phyloP scores from a whole-genome alignment of 2,329 filamentous ascomycete genomes.

The Fusarium tanahbumbuense region DNA sequence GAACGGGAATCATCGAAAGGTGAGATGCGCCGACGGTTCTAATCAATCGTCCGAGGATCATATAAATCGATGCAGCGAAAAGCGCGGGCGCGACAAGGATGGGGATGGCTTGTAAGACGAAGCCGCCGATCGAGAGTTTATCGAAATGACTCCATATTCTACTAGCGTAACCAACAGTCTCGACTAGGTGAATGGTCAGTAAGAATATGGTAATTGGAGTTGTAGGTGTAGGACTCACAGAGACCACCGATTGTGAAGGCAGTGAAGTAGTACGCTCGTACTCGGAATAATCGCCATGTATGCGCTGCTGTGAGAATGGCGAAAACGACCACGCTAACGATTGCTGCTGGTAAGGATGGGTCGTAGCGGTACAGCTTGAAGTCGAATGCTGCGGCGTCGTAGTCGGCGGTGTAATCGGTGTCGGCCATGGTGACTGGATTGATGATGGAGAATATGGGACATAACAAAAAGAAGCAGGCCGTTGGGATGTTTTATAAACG shows the following conservation, averaged over 20 bases:
- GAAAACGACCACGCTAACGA: constrained; percentile 1
- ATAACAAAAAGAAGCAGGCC: too few relatives aligned
- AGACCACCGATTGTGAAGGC: constrained; percentile 6
- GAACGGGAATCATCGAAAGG: constrained; percentile 3
- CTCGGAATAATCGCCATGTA: not conserved
- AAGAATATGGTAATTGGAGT: fast-evolving
- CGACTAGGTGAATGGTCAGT: not conserved
- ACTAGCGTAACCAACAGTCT: constrained; percentile 11
- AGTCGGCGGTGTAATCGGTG: too few relatives aligned
- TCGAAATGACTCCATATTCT: constrained; percentile 25
- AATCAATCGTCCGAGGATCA: constrained; percentile 21
- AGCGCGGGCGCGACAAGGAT: constrained; percentile 19
- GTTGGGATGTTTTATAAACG: too few relatives aligned
- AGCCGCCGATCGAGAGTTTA: not conserved
- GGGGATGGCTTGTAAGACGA: constrained; percentile 12
- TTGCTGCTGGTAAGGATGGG: constrained; percentile 3
- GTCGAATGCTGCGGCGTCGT: not conserved
- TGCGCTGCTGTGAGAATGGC: not conserved
- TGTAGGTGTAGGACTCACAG: too few relatives aligned
- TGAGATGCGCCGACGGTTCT: constrained; percentile 11
- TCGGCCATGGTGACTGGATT: not conserved
- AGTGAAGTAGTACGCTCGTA: constrained; percentile 11
- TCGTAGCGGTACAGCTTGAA: constrained; percentile 19
- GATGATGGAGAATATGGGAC: not conserved
- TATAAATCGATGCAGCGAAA: constrained; percentile 21